Base-by-base conservation (phyloP, 2,329 filamentous ascomycete species). In the Hypoxylon sp. region DNA sequence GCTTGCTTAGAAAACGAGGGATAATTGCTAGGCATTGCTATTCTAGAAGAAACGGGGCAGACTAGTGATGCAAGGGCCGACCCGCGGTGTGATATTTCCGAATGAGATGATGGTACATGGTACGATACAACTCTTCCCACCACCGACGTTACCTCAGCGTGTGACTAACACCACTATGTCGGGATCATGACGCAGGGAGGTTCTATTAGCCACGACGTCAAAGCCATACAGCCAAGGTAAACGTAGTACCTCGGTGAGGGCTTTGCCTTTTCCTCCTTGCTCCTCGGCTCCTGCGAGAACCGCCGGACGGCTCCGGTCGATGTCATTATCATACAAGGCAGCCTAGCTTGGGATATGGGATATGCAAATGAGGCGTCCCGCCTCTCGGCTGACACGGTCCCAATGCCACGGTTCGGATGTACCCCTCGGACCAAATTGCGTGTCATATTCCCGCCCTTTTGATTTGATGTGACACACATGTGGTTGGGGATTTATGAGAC, bases 1-100 rank as follows among this genome's bases (percentile, higher is more conserved):
- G 46, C 58, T 62, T 62, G 59, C 39, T 59, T 65, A 57, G 41
- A 48, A 43, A 62, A 26, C 24, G 10, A 50, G 22, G 26, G 20
- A 43, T 55, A 52, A 53, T 22, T 11, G 34, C n/a, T 41, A 59
- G 50, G 58, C 30, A 59, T 47, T 56, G 24, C 49, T 30, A 32
- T 13, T n/a, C 24, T 49, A 19, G 46, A 22, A 53, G 46, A 48
- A 62, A 57, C 56, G 62, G 55, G 55, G 57, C 57, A 54, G 43
- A 32, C 37, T 10, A 51, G 41, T 22, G 57, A 19, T 19, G 17
- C 17, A 50, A 20, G 37, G 43, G 6, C 32, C 13, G 13, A 34
- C n/a, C 17, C 13, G 15, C 20, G 32, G 52, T 57, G 55, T 53
- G 56, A 46, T 11, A 30, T 17, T 22, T 19, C 34, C 22, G 24